Conservation (phyloP, 2,329 filamentous ascomycete genomes). For the Fusarium gaditjirri region DNA sequence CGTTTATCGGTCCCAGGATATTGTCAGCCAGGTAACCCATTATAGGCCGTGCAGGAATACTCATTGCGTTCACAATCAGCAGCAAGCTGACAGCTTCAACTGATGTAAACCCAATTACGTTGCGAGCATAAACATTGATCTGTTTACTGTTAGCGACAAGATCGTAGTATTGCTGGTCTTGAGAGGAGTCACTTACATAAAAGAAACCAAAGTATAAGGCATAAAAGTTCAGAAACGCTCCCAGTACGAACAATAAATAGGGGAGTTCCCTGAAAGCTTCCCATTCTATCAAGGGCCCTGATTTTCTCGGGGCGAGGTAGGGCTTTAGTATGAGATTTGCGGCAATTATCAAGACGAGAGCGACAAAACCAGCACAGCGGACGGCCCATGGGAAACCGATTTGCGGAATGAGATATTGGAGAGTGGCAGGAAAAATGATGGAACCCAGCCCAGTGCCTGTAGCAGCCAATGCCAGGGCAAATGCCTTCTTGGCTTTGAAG, state of each 20-base stretch:
- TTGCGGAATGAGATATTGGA: slow-evolving; percentile 65
- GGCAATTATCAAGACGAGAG: slow-evolving; percentile 56
- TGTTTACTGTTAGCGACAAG: slow-evolving; percentile 32
- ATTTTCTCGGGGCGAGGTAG: slow-evolving; percentile 59
- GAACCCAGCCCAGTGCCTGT: slow-evolving; percentile 68
- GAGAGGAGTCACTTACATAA: slow-evolving; percentile 55
- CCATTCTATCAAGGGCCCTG: slow-evolving; percentile 65
- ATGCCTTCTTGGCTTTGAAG: slow-evolving; percentile 64
- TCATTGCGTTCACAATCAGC: slow-evolving; percentile 73
- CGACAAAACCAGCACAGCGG: slow-evolving; percentile 72
- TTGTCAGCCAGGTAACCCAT: slow-evolving; percentile 69
- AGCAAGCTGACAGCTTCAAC: slow-evolving; percentile 66
- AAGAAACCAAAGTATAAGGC: slow-evolving; percentile 54
- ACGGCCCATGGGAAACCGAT: slow-evolving; percentile 74
- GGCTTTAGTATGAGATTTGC: slow-evolving; percentile 56
- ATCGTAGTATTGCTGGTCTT: slow-evolving; percentile 30
- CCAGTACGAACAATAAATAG: slow-evolving; percentile 63
- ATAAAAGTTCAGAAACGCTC: slow-evolving; percentile 58
- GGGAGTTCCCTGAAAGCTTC: slow-evolving; percentile 65
- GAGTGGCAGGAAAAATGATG: slow-evolving; percentile 65
- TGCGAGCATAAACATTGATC: slow-evolving; percentile 56
- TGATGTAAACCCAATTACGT: slow-evolving; percentile 55
- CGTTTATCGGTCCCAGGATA: slow-evolving; percentile 61
- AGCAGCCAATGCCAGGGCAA: slow-evolving; percentile 70
- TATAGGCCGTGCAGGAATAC: slow-evolving; percentile 65